Conservation (phyloP, 2,329 filamentous ascomycete species). For the Colletotrichum noveboracense region DNA sequence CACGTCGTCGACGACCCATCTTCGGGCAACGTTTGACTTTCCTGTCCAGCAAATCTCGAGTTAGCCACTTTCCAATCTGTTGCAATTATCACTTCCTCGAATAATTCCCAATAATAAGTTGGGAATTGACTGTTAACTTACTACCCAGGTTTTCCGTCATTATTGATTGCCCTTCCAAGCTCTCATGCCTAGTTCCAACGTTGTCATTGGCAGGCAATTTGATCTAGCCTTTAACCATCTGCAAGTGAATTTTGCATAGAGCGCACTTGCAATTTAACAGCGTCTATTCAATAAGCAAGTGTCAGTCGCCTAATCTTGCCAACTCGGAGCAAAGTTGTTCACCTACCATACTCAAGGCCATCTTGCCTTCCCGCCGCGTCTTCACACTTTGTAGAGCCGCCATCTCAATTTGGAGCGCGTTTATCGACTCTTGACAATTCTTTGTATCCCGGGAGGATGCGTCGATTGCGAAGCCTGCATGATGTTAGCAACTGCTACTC, state of each 20-base stretch:
- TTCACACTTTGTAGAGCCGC: not conserved
- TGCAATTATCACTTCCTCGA: not conserved
- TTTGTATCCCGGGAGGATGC: not conserved
- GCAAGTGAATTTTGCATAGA: too few relatives aligned
- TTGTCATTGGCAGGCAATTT: not conserved
- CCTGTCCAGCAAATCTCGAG: not conserved
- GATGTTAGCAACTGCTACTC: not conserved
- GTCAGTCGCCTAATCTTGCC: too few relatives aligned
- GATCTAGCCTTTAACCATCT: too few relatives aligned
- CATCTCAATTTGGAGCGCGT: too few relatives aligned
- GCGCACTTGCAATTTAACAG: too few relatives aligned
- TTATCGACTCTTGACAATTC: not conserved
- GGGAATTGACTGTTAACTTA: not conserved
- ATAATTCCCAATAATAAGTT: not conserved
- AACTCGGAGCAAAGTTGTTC: too few relatives aligned
- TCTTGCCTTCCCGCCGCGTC: fast-evolving
- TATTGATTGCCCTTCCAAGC: not conserved
- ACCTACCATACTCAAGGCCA: not conserved
- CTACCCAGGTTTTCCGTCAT: not conserved
- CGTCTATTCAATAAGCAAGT: too few relatives aligned
- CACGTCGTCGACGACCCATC: too few relatives aligned
- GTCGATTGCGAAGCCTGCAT: not conserved
- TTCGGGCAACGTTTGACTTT: too few relatives aligned
- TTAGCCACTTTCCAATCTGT: not conserved
- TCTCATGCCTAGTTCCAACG: fast-evolving